These are phyloP conservation scores for Luvunga scandens DNA, from an alignment of 345 rosid genomes.

Conservation along the genomic window DNA sequence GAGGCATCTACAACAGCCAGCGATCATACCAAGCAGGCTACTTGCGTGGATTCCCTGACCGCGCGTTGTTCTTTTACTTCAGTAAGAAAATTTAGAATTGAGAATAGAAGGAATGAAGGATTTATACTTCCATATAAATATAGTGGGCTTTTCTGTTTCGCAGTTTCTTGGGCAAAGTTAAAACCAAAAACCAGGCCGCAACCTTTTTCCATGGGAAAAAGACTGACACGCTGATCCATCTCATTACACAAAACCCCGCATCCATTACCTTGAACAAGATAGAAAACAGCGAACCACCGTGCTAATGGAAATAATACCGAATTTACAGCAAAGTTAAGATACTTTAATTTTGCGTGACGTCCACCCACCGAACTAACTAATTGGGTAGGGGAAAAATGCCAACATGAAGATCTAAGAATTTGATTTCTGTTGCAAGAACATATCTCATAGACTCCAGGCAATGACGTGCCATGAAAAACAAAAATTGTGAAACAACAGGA, in stretches of 20 bases:
- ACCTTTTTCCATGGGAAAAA: background rate
- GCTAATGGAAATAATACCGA: background rate
- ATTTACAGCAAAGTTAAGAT: slow-evolving; percentile 14
- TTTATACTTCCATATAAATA: too few relatives aligned
- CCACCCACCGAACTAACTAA: background rate
- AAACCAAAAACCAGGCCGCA: too few relatives aligned
- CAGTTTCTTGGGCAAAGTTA: too few relatives aligned
- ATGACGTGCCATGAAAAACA: slow-evolving; percentile 9
- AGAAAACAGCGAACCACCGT: background rate
- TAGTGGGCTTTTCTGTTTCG: too few relatives aligned
- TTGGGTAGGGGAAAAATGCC: slow-evolving; percentile 3
- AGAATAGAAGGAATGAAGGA: too few relatives aligned
- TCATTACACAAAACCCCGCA: background rate
- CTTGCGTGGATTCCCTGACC: too few relatives aligned
- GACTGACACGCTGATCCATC: background rate
- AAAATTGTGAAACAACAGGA: slow-evolving; percentile 5
- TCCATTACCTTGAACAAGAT: background rate
- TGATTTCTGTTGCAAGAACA: slow-evolving; percentile 4
- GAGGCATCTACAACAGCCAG: too few relatives aligned
- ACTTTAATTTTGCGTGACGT: background rate
- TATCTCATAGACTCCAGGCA: slow-evolving; percentile 14
- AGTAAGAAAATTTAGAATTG: too few relatives aligned
- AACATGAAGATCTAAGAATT: slow-evolving; percentile 11
- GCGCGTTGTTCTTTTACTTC: too few relatives aligned
- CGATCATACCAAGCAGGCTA: too few relatives aligned